Evolutionary conservation across 2,329 filamentous ascomycete genomes (phyloP), one percentile per base, ranked within the genome.

Genomic region (Rosellinia necatrix): DNA sequence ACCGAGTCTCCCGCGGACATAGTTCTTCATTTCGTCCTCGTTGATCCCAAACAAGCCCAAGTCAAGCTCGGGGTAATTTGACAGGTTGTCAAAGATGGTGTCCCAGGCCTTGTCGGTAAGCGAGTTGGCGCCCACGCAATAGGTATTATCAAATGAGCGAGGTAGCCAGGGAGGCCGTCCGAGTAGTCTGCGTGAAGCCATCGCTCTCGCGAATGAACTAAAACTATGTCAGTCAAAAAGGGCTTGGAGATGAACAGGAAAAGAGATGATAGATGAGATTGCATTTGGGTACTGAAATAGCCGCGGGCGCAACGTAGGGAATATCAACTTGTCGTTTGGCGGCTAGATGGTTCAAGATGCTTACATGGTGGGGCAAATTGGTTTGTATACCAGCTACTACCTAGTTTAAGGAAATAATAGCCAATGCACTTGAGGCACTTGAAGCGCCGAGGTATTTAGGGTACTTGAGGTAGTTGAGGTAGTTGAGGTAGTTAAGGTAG

Each of bases 21-120:
- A n/a, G 6, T 4, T 6, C 13, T 34, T 30, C 13, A 24, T n/a
- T 2, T 51, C 35, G 15, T n/a, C 2, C 54, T 53, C 54, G 47
- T 9, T 8, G 17, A 35, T 24, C 3, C 6, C 27, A 37, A 25
- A 13, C 15, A 8, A 2, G 3, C 13, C 32, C 25, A 17, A 17
- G 25, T 29, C 6, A 13, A 48, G n/a, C 10, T 35, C 42, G 9
- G 34, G 22, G 22, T 30, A 21, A 22, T 37, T 47, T 3, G 53
- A 48, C n/a, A 56, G n/a, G 12, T 38, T 48, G 4, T 43, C 4
- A 27, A 53, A 57, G 24, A 57, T 38, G 1, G 10, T 25, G 24
- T 38, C 30, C 54, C 42, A 49, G 22, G 3, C 13, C 4, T 9
- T 2, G 1, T 29, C 34, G 7, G 34, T 17, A 15, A 56, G 3